Percentiles rank a stretch among this genome's conserved stretches.
Conservation (phyloP, 2,329 filamentous ascomycete genomes). For the Nemania diffusa region DNA sequence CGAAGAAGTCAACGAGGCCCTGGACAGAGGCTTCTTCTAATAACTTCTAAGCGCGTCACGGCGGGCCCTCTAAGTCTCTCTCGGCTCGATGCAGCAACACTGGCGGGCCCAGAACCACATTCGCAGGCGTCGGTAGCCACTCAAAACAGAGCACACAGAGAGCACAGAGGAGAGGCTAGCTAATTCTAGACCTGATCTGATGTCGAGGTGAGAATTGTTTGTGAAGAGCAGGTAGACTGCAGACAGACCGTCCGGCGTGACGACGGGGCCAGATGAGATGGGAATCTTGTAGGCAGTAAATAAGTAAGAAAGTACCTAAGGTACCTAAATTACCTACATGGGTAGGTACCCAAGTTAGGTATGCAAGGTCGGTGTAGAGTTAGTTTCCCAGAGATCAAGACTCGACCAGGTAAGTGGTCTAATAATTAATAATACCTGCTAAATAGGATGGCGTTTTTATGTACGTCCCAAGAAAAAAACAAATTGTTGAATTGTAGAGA, state of each 20-base stretch:
- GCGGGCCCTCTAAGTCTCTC: constrained; percentile 20
- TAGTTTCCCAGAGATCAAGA: not conserved
- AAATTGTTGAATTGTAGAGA: not conserved
- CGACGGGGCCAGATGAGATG: constrained; percentile 2
- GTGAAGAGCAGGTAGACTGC: constrained; percentile 27
- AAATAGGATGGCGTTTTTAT: not conserved
- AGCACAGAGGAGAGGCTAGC: constrained; percentile 5
- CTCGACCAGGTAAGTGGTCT: not conserved
- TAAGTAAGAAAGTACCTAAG: not conserved
- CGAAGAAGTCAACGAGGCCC: constrained; percentile 5
- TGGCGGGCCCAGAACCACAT: constrained; percentile 18
- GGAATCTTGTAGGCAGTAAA: not conserved
- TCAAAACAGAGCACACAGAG: constrained; percentile 17
- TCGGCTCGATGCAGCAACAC: constrained; percentile 34
- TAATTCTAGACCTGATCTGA: constrained; percentile 29
- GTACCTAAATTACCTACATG: not conserved
- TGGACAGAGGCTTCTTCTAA: not conserved
- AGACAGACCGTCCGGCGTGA: constrained; percentile 15
- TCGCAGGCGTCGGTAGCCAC: constrained; percentile 34
- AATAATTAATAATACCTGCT: not conserved
- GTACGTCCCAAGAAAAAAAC: not conserved
- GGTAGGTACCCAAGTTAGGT: not conserved
- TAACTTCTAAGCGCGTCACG: constrained; percentile 22
- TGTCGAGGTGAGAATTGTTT: constrained; percentile 21
- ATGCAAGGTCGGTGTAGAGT: not conserved